Evolutionary conservation across 2,329 filamentous ascomycete species (phyloP), one percentile per base, ranked within the genome.

Genomic region (Fusarium sp.): DNA sequence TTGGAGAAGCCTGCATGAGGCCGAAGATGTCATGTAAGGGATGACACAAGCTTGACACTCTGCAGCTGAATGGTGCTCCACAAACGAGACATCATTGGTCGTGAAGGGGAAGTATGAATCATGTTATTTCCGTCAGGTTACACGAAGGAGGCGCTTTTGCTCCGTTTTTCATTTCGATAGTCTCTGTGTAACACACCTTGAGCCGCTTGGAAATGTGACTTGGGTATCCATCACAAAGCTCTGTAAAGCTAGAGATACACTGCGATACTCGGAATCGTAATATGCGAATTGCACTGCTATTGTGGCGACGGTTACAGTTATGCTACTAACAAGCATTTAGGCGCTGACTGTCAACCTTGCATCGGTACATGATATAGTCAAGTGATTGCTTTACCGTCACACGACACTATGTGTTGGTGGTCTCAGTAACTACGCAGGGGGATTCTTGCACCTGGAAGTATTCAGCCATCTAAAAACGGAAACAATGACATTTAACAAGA

Each of bases 61-160:
- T 3, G 18, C 29, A 47, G 39, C 53, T 56, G 53, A 47, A 20
- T 9, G 14, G 29, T 46, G n/a, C 44, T 35, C 39, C 53, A 56
- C 29, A 35, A 10, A 35, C n/a, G n/a, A 56, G 29, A 33, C 7
- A 12, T 22, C n/a, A 56, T 46, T 56, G 53, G 53, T 1, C 20
- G 8, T 20, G 14, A 35, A 25, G 8, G 9, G 3, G 17, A 3
- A 6, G 7, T 27, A 27, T 38, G 33, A 7, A 38, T 52, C 49
- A 52, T 52, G 29, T 25, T 63, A 63, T 63, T 27, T 42, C 58
- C 27, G 39, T 35, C 33, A 35, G 13, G 58, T 54, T 41, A 46
- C 58, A 63, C 46, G 22, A 46, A n/a, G 20, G 4, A 17, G 25
- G 25, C 7, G 18, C 10, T 13, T 45, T 56, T 56, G 17, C 52